Conservation (phyloP, 768 basidiomycete genomes). For the Leccinum boreale region DNA sequence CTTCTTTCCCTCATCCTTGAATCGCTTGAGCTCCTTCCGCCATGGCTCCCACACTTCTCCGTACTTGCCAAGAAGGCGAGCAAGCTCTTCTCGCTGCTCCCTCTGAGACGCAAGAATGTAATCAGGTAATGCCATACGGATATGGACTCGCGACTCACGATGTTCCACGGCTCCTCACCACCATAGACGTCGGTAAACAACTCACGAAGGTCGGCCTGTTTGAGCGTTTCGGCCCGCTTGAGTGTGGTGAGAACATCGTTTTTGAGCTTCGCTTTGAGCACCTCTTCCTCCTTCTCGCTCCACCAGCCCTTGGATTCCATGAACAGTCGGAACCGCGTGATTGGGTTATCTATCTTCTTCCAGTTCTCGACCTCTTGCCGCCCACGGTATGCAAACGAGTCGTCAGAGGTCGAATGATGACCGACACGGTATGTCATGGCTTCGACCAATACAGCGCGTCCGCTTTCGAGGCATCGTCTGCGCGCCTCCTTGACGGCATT, state of each 20-base stretch:
- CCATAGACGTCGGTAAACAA: conserved; percentile 88
- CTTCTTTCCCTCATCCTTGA: conserved; percentile 69
- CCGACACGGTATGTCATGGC: conserved; percentile 93
- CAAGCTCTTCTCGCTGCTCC: conserved; percentile 82
- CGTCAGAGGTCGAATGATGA: conserved; percentile 95
- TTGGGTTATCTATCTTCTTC: conserved; percentile 88
- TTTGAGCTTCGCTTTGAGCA: conserved; percentile 64
- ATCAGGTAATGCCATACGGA: background rate
- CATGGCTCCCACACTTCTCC: conserved; percentile 86
- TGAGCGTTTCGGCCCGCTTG: conserved; percentile 68
- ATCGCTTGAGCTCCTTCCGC: conserved; percentile 73
- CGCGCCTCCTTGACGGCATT: conserved; percentile 70
- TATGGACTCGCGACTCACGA: conserved; percentile 49
- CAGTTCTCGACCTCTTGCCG: conserved; percentile 89
- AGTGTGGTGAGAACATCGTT: conserved; percentile 76
- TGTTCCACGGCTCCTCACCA: conserved; percentile 79
- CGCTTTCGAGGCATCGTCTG: conserved; percentile 66
- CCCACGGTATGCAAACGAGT: conserved; percentile 90
- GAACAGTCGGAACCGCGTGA: conserved; percentile 79
- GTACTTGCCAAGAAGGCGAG: conserved; percentile 75
- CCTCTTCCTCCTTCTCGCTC: conserved; percentile 70
- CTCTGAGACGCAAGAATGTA: conserved; percentile 41
- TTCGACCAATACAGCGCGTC: conserved; percentile 81
- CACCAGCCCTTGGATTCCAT: conserved; percentile 86
- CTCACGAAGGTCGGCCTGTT: conserved; percentile 68